Conservation (phyloP, 2,329 filamentous ascomycete genomes). For the Sclerotiophoma versabilis region DNA sequence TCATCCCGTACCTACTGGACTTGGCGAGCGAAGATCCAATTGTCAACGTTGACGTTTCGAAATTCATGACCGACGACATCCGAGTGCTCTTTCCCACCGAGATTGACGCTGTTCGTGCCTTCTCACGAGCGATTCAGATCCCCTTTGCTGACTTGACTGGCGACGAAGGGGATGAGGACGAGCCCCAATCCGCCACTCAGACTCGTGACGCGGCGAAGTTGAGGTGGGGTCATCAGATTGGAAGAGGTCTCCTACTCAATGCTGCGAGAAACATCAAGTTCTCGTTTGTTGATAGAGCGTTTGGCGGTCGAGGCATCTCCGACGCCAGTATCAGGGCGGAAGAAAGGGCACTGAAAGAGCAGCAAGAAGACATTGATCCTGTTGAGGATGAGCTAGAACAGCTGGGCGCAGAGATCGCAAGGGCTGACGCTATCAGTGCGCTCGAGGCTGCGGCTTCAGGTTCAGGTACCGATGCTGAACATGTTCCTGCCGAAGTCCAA, state of each 20-base stretch:
- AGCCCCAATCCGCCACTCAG: constrained; percentile 45
- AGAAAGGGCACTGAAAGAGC: constrained; percentile 49
- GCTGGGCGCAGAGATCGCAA: constrained; percentile 38
- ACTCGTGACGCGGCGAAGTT: constrained; percentile 53
- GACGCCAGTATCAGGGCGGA: constrained; percentile 49
- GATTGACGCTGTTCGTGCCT: constrained; percentile 63
- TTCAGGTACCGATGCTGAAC: neutral
- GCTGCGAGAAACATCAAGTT: constrained; percentile 64
- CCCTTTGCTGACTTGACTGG: constrained; percentile 60
- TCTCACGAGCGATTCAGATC: constrained; percentile 60
- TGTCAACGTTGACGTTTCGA: constrained; percentile 64
- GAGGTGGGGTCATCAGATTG: constrained; percentile 68
- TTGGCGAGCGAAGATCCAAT: constrained; percentile 60
- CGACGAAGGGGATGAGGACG: constrained; percentile 41
- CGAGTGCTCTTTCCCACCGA: constrained; percentile 62
- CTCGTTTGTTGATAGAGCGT: constrained; percentile 65
- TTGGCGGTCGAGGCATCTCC: constrained; percentile 63
- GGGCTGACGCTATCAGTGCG: constrained; percentile 21
- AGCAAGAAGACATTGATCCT: constrained; percentile 58
- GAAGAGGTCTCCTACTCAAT: constrained; percentile 65
- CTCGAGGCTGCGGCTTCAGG: constrained; percentile 13
- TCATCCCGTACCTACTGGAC: constrained; percentile 67
- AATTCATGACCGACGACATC: constrained; percentile 63
- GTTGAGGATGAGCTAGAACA: constrained; percentile 55
- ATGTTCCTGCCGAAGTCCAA: constrained; percentile 2